Evolutionary conservation across 1,284 basidiomycete genomes (phyloP).

Genomic region (Cutaneotrichosporon curvatum): DNA sequence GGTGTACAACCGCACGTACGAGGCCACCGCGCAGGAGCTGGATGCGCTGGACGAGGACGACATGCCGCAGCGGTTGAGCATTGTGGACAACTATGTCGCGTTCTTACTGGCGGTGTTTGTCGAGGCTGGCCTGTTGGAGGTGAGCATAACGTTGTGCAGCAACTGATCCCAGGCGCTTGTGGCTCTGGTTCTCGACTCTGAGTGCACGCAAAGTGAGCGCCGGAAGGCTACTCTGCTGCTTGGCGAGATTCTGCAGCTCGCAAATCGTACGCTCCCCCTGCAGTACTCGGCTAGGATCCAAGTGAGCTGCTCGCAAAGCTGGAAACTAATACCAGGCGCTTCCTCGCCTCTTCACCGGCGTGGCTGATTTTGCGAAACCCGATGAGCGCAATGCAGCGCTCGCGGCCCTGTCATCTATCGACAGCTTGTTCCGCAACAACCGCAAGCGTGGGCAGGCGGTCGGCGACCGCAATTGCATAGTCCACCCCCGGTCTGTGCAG

Average conservation of each 20-base stretch:
- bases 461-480: constrained; percentile 1
- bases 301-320: constrained; percentile 45
- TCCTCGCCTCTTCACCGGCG: constrained; percentile 76
- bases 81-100: constrained; percentile 89
- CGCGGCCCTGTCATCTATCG: constrained; percentile 76
- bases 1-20: constrained; percentile 38
- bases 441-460: constrained; percentile 11
- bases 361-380: constrained; percentile 64
- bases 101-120: constrained; percentile 81
- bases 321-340: constrained; percentile 55
- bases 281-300: constrained; percentile 75
- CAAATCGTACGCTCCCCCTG: constrained; percentile 81
- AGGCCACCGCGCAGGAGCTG: constrained; percentile 31
- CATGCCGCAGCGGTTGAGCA: constrained; percentile 59
- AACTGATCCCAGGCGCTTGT: constrained; percentile 60
- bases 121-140: constrained; percentile 80
- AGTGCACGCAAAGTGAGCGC: constrained; percentile 56
- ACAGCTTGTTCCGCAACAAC: constrained; percentile 82
- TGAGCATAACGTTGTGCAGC: constrained; percentile 42
- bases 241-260: constrained; percentile 80
- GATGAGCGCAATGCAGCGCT: constrained; percentile 66
- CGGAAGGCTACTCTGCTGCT: constrained; percentile 88
- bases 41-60: constrained; percentile 38
- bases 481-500: constrained; percentile 46
- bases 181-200: constrained; percentile 63